Evolutionary conservation across 106 monocot genomes (phyloP), one percentile per base, ranked within the genome.

Genomic region (Ottelia alismoides): DNA sequence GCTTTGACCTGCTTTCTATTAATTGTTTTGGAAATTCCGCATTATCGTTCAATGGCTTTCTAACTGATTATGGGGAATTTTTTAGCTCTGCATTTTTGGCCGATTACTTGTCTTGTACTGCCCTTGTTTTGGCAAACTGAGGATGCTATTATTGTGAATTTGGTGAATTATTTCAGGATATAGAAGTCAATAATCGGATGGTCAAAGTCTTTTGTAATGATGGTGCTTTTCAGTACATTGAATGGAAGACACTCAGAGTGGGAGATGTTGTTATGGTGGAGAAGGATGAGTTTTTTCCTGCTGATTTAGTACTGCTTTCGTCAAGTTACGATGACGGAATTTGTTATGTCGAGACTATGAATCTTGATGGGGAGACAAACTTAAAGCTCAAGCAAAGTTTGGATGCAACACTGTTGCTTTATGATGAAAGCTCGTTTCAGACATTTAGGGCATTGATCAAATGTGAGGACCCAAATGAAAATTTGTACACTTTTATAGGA

Each of bases 321-420:
- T 84, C 90, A 1, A 75, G 81, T 55, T 69, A 62, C 51, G 78
- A 81, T 52, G 84, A 81, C 58, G 80, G 68, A 2, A 57, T 73
- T 70, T 91, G 84, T 53, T 84, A 78, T 65, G 84, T 81, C 19
- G 90, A 91, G 60, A 85, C 90, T 26, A 84, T 84, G 90, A 90
- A 90, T 49, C 74, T 91, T 48, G 89, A 84, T 75, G 89, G 83
- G 24, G 83, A 83, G 68, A 90, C 77, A 44, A 90, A 90, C 50
- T 67, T 90, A 35, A 90, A 90, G 60, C 61, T 74, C n/a, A 90
- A 84, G 51, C 76, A 83, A 18, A 56, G 64, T 16, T 64, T 90
- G 61, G 54, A 80, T 23, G 69, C 71, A 20, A 80, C 80, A 45
- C 49, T 51, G 10, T 9, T 17, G 2, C 50, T 79, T 12, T 25